These are phyloP conservation scores for Penicillium angulare DNA, from an alignment of 495 filamentous ascomycete species.

Conservation along the genomic window DNA sequence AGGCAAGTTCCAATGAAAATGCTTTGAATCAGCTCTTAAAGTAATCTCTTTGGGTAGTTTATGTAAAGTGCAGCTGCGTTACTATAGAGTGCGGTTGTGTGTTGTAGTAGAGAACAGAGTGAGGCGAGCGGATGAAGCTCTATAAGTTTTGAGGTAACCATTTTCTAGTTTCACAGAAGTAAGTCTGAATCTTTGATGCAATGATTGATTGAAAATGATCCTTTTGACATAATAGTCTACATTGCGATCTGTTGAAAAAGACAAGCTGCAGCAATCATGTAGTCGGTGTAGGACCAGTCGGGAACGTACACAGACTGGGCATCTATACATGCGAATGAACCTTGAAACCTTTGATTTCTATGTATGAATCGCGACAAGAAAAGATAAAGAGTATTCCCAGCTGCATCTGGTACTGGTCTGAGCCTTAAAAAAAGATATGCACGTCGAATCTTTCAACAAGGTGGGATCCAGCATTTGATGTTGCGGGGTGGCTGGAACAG, in stretches of 20 bases:
- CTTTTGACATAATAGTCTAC: not conserved
- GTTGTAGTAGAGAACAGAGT: no score
- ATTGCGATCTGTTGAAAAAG: not conserved
- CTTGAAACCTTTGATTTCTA: not conserved
- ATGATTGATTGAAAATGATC: not conserved
- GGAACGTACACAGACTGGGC: not conserved
- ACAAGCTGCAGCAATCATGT: not conserved
- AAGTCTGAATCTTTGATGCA: no score
- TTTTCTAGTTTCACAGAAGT: no score
- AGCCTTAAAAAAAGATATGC: constrained; percentile 1
- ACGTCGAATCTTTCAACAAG: not conserved
- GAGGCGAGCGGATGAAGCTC: constrained; percentile 1
- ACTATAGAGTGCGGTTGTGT: no score
- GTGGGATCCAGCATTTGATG: not conserved
- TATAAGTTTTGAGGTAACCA: constrained; percentile 7
- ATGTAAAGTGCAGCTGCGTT: no score
- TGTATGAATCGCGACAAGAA: not conserved
- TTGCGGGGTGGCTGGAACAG: not conserved
- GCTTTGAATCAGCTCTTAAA: not conserved
- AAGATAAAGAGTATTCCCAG: constrained; percentile 1
- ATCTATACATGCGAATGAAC: not conserved
- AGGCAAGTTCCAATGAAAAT: not conserved
- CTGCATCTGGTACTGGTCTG: not conserved
- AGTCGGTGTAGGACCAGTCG: not conserved
- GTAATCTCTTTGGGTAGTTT: no score